Evolutionary conservation across 495 filamentous ascomycete species (phyloP).

Genomic region (Xanthoparmelia taractica): DNA sequence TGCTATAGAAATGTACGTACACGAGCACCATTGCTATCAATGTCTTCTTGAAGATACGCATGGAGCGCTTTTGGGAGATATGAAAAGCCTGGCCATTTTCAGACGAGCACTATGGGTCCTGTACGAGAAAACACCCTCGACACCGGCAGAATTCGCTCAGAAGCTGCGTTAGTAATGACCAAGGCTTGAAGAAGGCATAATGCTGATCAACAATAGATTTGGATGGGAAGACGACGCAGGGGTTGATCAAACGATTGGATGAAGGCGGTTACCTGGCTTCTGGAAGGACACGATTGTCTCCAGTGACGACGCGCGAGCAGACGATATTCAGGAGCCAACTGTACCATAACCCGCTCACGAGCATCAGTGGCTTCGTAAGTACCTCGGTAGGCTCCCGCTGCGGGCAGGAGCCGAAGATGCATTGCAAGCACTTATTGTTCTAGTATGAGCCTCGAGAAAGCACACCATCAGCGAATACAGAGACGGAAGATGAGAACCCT

Average conservation of each 20-base stretch:
- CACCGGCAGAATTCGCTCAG: slow-evolving; percentile 26
- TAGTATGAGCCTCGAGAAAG: neutral
- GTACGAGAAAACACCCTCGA: slow-evolving; percentile 26
- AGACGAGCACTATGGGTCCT: slow-evolving; percentile 31
- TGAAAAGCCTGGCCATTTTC: slow-evolving; percentile 33
- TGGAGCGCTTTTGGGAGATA: slow-evolving; percentile 27
- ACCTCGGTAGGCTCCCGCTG: neutral
- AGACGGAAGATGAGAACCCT: neutral
- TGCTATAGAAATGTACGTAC: slow-evolving; percentile 27
- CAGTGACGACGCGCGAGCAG: slow-evolving; percentile 10
- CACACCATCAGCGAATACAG: neutral
- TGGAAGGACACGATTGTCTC: neutral
- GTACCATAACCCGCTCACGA: slow-evolving; percentile 21
- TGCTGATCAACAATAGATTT: slow-evolving; percentile 9
- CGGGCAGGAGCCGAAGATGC: neutral
- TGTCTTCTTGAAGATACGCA: slow-evolving; percentile 40
- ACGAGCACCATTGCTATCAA: slow-evolving; percentile 42
- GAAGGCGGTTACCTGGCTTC: slow-evolving; percentile 16
- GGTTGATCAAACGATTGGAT: slow-evolving; percentile 17
- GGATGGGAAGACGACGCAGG: slow-evolving; percentile 26
- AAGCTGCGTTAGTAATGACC: slow-evolving; percentile 25
- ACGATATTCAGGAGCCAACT: neutral
- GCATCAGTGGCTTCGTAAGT: slow-evolving; percentile 19
- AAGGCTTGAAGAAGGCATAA: neutral
- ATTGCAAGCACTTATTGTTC: neutral